phyloP scores from a whole-genome alignment of 768 basidiomycete genomes.

The Collybiopsis confluens region DNA sequence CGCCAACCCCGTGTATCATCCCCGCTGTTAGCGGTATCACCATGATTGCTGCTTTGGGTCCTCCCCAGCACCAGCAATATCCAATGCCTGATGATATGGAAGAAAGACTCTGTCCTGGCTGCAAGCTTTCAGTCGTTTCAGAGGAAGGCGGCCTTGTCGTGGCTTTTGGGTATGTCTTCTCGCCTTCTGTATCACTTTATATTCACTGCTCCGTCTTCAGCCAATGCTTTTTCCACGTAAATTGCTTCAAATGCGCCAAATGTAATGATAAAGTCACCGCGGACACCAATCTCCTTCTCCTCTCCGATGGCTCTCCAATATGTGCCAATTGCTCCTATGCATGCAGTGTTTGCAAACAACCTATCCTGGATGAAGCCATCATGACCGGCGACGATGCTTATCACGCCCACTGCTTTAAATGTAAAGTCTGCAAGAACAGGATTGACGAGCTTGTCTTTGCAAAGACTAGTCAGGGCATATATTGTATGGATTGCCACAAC shows the following conservation, averaged over 20 bases:
- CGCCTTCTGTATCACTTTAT: slow-evolving; percentile 9
- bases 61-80: slow-evolving; percentile 5
- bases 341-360: slow-evolving; percentile 90
- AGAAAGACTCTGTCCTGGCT: slow-evolving; percentile 76
- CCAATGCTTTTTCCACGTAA: slow-evolving; percentile 90
- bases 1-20: slow-evolving; percentile 19
- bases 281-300: slow-evolving; percentile 93
- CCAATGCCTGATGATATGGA: slow-evolving; percentile 25
- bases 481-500: slow-evolving; percentile 98
- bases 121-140: slow-evolving; percentile 74
- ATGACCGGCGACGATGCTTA: slow-evolving; percentile 99
- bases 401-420: slow-evolving; percentile 98
- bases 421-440: slow-evolving; percentile 87
- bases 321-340: slow-evolving; percentile 91
- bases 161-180: slow-evolving; percentile 79
- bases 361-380: slow-evolving; percentile 97
- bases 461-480: slow-evolving; percentile 96
- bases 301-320: slow-evolving; percentile 97
- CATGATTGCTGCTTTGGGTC: slow-evolving; percentile 25
- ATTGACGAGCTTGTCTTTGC: slow-evolving; percentile 99
- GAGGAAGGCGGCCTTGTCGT: slow-evolving; percentile 87
- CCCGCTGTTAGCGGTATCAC: slow-evolving; percentile 13
- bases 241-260: slow-evolving; percentile 97
- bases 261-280: slow-evolving; percentile 90
- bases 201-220: slow-evolving; percentile 33